Conservation (phyloP, 352 stramenopile genomes). For the Phytopythium mirpurense region DNA sequence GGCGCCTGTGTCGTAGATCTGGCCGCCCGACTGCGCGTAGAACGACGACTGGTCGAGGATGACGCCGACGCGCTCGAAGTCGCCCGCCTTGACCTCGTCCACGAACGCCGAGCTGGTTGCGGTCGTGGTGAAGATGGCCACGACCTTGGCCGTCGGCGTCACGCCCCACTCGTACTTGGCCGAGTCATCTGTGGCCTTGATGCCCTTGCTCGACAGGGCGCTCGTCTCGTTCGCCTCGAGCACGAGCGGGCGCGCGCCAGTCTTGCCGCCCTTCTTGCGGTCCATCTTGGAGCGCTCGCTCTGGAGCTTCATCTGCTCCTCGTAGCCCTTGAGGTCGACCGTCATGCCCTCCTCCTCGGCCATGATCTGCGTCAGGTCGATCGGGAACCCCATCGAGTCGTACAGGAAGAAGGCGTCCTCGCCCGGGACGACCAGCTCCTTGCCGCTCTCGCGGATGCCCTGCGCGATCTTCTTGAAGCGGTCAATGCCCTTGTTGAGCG, state of each 20-base stretch:
- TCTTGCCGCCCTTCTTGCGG: conserved; percentile 78
- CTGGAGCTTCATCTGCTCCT: conserved; percentile 38
- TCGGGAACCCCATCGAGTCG: conserved; percentile 68
- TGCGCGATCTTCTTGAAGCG: conserved; percentile 53
- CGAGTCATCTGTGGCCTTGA: conserved; percentile 89
- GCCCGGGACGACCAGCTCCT: conserved; percentile 28
- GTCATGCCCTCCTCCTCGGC: conserved; percentile 47
- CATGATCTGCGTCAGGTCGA: conserved; percentile 71
- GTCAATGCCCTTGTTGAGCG: conserved; percentile 46
- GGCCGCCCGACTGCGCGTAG: conserved; percentile 97
- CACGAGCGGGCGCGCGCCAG: conserved; percentile 27
- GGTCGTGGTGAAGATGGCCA: conserved; percentile 93
- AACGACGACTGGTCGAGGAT: conserved; percentile 97
- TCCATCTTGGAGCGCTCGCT: conserved; percentile 65
- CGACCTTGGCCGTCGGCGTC: conserved; percentile 76
- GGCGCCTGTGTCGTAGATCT: conserved; percentile 93
- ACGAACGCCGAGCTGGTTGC: conserved; percentile 84
- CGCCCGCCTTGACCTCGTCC: conserved; percentile 56
- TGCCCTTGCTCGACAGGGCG: conserved; percentile 71
- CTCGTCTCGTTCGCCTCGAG: conserved; percentile 93
- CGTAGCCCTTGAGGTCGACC: conserved; percentile 53
- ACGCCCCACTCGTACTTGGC: conserved; percentile 94
- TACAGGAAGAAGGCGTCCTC: conserved; percentile 67
- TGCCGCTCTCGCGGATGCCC: conserved; percentile 36
- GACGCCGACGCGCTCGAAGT: conserved; percentile 91